phyloP scores from a whole-genome alignment of 83 land plant genomes.

The Thuja plicata region DNA sequence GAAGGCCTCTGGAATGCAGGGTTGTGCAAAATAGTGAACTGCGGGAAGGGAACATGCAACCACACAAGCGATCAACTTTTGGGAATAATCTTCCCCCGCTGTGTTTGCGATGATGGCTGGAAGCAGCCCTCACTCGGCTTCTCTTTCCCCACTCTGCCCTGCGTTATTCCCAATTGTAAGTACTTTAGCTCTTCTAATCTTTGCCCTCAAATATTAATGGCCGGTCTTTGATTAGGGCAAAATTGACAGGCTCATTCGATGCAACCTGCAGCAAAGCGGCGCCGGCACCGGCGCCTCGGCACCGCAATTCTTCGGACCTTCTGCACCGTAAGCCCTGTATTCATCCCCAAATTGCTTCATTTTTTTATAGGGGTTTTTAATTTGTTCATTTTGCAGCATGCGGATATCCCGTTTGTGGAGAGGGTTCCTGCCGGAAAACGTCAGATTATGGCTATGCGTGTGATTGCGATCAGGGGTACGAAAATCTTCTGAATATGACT shows the following conservation, averaged over 20 bases:
- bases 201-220: background rate
- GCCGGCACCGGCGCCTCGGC: background rate
- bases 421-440: background rate
- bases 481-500: conserved; percentile 3
- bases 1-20: background rate
- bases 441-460: background rate
- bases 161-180: conserved; percentile 12
- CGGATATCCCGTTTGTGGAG: background rate
- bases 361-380: background rate
- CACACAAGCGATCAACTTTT: background rate
- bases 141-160: background rate
- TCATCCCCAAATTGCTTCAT: background rate
- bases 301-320: background rate
- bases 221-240: background rate
- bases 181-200: too few relatives aligned
- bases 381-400: background rate
- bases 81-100: background rate
- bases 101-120: background rate
- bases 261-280: background rate
- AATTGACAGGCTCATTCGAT: background rate
- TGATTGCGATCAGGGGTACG: background rate
- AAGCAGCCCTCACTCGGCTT: background rate
- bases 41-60: background rate
- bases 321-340: background rate
- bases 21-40: background rate